Evolutionary conservation across 2,329 filamentous ascomycete genomes (phyloP), one percentile per base, ranked within the genome.

Genomic region (Microsporum canis): DNA sequence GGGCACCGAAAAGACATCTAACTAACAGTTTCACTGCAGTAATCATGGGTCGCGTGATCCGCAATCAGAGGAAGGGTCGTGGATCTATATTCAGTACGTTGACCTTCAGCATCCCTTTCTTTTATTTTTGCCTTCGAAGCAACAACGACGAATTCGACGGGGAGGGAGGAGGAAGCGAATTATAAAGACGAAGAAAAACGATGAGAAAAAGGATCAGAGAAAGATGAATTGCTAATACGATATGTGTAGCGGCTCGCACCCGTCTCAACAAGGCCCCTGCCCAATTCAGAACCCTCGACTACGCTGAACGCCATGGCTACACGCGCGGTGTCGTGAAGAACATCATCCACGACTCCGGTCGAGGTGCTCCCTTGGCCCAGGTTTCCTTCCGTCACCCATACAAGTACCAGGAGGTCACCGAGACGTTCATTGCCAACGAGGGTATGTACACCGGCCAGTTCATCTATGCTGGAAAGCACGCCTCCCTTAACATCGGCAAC

Each of bases 361-460:
- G 94, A 82, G 94, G 94, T 82, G 91, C 95, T 80, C 94, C 94
- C 73, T 89, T 99, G 76, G 94, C 94, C 78, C 90, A 89, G 81
- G 91, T 99, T 75, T 82, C 85, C 73, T 99, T 99, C 89, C 91
- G 94, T 74, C 89, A 95, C 81, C 91, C 94, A 73, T 99, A 99
- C 88, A 86, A 87, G 80, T 97, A 89, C 88, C 96, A 95, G 87
- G 87, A 91, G 78, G 82, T 91, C 78, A 92, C 88, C 79, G 91
- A 99, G 88, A 99, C 94, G 72, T 96, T 99, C 88, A 99, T 99
- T 77, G 94, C 94, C 81, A 99, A 97, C 83, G 94, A 97, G 85
- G 94, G 94, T 83, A 96, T 97, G 91, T 99, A 97, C 89, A 96
- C 94, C 70, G 94, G 94, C 78, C 94, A 99, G 82, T 99, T 99